Evolutionary conservation across 768 basidiomycete species (phyloP).

Genomic region (Dentipellis sp.): DNA sequence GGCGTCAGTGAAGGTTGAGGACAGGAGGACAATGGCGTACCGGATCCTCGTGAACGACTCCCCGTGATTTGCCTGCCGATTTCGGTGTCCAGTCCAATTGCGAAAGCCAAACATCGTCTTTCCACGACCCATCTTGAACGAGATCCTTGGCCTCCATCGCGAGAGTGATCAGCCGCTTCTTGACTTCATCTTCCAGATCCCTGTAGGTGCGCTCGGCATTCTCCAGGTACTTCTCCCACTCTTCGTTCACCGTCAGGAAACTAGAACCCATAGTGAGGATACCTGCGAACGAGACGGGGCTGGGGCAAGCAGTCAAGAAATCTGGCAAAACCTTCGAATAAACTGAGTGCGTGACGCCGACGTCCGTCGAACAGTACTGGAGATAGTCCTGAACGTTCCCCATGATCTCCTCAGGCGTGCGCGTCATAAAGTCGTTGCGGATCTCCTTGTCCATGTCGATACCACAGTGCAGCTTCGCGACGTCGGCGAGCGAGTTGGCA

Average conservation of each 20-base stretch:
- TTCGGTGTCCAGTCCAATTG: slow-evolving; percentile 98
- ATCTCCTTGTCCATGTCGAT: slow-evolving; percentile 71
- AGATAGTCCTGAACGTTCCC: slow-evolving; percentile 66
- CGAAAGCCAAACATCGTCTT: slow-evolving; percentile 70
- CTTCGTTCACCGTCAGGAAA: slow-evolving; percentile 83
- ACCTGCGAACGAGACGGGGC: slow-evolving; percentile 89
- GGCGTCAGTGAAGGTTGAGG: not conserved
- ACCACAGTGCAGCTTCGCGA: slow-evolving; percentile 82
- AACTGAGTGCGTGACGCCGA: slow-evolving; percentile 75
- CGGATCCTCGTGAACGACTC: slow-evolving; percentile 29
- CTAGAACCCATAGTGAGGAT: slow-evolving; percentile 86
- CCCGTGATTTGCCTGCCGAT: slow-evolving; percentile 58
- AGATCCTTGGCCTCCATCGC: slow-evolving; percentile 49
- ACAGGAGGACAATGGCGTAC: slow-evolving; percentile 15
- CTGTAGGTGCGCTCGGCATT: slow-evolving; percentile 71
- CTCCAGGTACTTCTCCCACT: slow-evolving; percentile 78
- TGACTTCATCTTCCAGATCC: slow-evolving; percentile 58
- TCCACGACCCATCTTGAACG: slow-evolving; percentile 47
- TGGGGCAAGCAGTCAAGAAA: slow-evolving; percentile 78
- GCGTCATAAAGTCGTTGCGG: slow-evolving; percentile 69
- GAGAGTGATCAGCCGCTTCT: slow-evolving; percentile 50
- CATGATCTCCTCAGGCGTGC: slow-evolving; percentile 52
- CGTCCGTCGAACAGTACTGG: slow-evolving; percentile 81
- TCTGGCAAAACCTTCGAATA: slow-evolving; percentile 68
- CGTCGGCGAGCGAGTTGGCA: slow-evolving; percentile 85